Conservation (phyloP, 352 stramenopile species). For the Blastocystis sp. region DNA sequence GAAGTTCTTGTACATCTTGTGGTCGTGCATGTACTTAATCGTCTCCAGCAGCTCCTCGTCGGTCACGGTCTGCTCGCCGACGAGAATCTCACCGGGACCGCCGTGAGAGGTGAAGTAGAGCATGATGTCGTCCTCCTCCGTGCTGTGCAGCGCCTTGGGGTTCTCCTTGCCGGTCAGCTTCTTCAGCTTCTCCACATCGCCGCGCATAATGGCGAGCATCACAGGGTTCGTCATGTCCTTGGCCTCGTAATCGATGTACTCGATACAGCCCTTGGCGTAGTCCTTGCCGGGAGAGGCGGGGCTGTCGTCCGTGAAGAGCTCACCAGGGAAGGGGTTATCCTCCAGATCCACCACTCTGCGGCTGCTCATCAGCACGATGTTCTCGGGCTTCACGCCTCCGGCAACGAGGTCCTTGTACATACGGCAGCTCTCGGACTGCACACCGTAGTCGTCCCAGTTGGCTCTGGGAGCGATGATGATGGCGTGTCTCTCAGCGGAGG, state of each 20-base stretch:
- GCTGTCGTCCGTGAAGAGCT: constrained; percentile 40
- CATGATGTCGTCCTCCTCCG: neutral
- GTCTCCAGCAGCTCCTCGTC: constrained; percentile 77
- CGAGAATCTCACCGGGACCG: constrained; percentile 80
- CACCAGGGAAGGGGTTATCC: constrained; percentile 19
- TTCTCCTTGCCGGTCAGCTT: neutral
- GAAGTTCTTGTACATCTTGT: constrained; percentile 79
- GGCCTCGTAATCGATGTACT: neutral
- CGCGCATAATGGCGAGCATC: neutral
- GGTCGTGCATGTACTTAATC: constrained; percentile 78
- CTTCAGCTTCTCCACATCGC: constrained; percentile 28
- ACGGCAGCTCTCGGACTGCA: constrained; percentile 48
- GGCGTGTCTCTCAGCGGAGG: constrained; percentile 37
- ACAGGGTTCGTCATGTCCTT: neutral
- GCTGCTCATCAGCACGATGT: constrained; percentile 57
- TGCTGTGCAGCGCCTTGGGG: neutral
- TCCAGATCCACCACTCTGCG: neutral
- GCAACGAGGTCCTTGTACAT: constrained; percentile 67
- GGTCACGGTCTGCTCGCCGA: constrained; percentile 79
- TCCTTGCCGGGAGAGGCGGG: neutral
- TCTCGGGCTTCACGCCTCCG: constrained; percentile 64
- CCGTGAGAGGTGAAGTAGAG: constrained; percentile 79
- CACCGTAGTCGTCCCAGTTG: neutral
- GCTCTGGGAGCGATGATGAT: constrained; percentile 31
- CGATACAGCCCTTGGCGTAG: neutral